A percentile compares a stretch with the other conserved stretches of the same genome.
phyloP scores from a whole-genome alignment of 2,329 filamentous ascomycete genomes.

The Colletotrichum endophyticum region DNA sequence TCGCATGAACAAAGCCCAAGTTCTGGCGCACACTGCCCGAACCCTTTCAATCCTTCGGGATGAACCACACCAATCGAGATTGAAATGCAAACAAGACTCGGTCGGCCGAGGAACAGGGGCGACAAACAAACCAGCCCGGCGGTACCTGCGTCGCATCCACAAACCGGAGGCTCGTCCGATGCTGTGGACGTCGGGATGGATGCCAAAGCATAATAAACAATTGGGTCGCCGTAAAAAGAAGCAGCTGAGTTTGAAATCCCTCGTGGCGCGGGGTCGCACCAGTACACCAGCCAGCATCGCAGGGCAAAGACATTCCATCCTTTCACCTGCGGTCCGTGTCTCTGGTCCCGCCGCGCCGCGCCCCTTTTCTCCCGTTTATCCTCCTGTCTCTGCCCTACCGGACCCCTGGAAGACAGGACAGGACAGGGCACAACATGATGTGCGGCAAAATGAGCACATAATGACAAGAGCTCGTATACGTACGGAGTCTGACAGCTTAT shows the following conservation, averaged over 20 bases:
- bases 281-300: background rate
- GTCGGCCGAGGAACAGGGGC: background rate
- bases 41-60: background rate
- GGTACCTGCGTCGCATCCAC: background rate
- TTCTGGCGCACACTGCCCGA: background rate
- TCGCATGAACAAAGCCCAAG: background rate
- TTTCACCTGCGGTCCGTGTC: background rate
- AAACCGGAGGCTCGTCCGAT: background rate
- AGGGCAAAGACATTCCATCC: background rate
- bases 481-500: background rate
- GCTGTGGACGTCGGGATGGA: background rate
- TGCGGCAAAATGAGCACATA: background rate
- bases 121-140: background rate
- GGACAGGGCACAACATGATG: background rate
- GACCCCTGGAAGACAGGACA: background rate
- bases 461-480: background rate
- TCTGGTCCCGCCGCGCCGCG: background rate
- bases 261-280: background rate
- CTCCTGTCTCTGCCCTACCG: background rate
- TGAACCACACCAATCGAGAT: background rate
- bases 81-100: background rate
- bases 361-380: background rate
- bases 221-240: background rate
- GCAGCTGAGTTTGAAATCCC: background rate
- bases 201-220: background rate